These are phyloP conservation scores for Blastobotrys chiropterorum DNA, from an alignment of 805 yeast genomes.

Conservation along the genomic window DNA sequence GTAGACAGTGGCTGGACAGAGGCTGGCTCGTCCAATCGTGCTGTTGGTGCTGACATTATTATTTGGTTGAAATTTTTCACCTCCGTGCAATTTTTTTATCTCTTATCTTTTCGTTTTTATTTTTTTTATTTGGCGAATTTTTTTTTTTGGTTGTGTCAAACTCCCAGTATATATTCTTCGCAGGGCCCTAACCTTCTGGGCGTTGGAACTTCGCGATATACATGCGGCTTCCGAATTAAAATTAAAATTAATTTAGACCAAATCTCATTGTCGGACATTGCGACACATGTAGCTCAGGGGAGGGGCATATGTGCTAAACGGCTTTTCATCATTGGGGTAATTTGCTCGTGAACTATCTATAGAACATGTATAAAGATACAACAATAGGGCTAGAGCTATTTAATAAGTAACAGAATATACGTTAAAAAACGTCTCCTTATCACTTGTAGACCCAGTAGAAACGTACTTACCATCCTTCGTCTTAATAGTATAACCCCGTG, in stretches of 20 bases:
- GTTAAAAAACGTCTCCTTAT: neutral
- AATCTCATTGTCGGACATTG: too few relatives aligned
- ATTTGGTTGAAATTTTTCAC: neutral
- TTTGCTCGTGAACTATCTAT: too few relatives aligned
- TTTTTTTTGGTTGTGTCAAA: neutral
- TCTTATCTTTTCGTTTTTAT: slow-evolving; percentile 5
- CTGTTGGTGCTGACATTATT: slow-evolving; percentile 34
- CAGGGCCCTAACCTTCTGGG: too few relatives aligned
- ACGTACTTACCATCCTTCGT: neutral
- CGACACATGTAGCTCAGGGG: too few relatives aligned
- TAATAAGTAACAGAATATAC: slow-evolving; percentile 5
- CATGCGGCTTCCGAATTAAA: too few relatives aligned
- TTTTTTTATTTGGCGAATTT: slow-evolving; percentile 1
- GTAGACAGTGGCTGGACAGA: slow-evolving; percentile 22
- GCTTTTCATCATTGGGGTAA: too few relatives aligned
- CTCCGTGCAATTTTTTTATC: slow-evolving; percentile 5
- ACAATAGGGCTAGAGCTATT: too few relatives aligned
- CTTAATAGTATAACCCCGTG: neutral
- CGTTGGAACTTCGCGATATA: too few relatives aligned
- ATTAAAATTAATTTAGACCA: too few relatives aligned
- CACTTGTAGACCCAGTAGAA: neutral
- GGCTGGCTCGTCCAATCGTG: slow-evolving; percentile 19
- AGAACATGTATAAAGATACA: too few relatives aligned
- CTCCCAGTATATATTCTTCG: neutral
- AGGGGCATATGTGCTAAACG: too few relatives aligned